Percentiles rank a stretch among this genome's conserved stretches.
These are phyloP conservation scores for Botrytis squamosa DNA, from an alignment of 2,329 filamentous ascomycete genomes.

Conservation along the genomic window DNA sequence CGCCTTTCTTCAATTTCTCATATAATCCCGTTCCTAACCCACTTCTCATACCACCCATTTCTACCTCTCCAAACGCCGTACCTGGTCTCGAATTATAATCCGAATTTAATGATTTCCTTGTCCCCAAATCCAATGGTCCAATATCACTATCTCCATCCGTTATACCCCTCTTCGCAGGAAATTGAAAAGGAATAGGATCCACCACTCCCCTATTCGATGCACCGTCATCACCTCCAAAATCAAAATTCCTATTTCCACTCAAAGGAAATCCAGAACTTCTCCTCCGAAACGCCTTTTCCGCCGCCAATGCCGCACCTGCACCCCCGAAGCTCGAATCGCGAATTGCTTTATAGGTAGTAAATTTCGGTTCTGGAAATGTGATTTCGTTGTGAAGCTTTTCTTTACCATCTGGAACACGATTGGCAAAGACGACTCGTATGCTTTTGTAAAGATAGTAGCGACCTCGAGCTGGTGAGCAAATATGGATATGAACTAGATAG, in stretches of 20 bases:
- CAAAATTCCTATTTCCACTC: slow-evolving; percentile 34
- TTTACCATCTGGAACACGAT: slow-evolving; percentile 91
- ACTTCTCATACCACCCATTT: slow-evolving; percentile 29
- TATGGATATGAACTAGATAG: slow-evolving; percentile 89
- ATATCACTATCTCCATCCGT: neutral
- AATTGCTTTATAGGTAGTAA: slow-evolving; percentile 71
- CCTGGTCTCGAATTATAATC: neutral
- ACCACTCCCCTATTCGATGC: slow-evolving; percentile 29
- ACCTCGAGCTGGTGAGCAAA: slow-evolving; percentile 81
- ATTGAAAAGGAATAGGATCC: slow-evolving; percentile 53
- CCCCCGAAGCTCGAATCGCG: slow-evolving; percentile 36
- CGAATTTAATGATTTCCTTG: neutral
- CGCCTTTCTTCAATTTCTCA: slow-evolving; percentile 66
- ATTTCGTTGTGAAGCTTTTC: slow-evolving; percentile 89
- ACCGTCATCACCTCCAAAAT: slow-evolving; percentile 36
- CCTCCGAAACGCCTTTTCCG: slow-evolving; percentile 59
- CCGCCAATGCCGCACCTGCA: slow-evolving; percentile 51
- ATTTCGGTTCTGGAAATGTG: slow-evolving; percentile 83
- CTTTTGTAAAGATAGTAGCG: slow-evolving; percentile 89
- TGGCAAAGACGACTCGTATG: slow-evolving; percentile 93
- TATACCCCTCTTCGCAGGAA: slow-evolving; percentile 35
- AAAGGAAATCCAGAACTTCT: slow-evolving; percentile 52
- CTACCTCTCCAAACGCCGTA: neutral
- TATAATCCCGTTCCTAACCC: slow-evolving; percentile 47
- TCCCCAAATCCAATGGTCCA: neutral